phyloP scores from a whole-genome alignment of 2,329 filamentous ascomycete genomes.

The Xenoacremonium recifei region DNA sequence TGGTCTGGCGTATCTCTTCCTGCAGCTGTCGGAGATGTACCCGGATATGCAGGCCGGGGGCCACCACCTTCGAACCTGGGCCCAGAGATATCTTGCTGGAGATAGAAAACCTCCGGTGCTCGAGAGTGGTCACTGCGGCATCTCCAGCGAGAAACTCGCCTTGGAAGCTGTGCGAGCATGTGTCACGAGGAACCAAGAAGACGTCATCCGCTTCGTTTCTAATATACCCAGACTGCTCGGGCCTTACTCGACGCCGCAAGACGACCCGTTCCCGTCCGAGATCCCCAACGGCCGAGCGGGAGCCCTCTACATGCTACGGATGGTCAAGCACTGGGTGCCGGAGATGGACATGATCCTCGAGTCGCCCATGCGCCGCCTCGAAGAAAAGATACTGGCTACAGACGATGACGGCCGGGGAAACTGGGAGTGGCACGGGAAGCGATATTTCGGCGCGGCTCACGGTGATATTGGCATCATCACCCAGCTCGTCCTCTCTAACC shows the following conservation, averaged over 20 bases:
- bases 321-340: constrained; percentile 58
- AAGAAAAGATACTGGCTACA: constrained; percentile 57
- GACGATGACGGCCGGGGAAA: constrained; percentile 37
- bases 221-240: constrained; percentile 35
- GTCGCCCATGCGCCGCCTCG: constrained; percentile 53
- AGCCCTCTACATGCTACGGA: constrained; percentile 64
- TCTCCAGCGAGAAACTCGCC: constrained; percentile 48
- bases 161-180: constrained; percentile 45
- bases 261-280: constrained; percentile 53
- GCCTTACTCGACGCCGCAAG: constrained; percentile 19
- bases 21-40: constrained; percentile 42
- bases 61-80: constrained; percentile 44
- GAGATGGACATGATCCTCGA: constrained; percentile 49
- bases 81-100: constrained; percentile 45
- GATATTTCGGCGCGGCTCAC: constrained; percentile 65
- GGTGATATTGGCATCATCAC: constrained; percentile 69
- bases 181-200: constrained; percentile 35
- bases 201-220: constrained; percentile 40
- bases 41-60: constrained; percentile 43
- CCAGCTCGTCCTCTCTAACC: constrained; percentile 62
- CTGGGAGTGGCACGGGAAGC: constrained; percentile 64
- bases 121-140: constrained; percentile 45
- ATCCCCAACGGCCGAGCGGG: constrained; percentile 67
- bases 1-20: constrained; percentile 55
- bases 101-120: constrained; percentile 32